Conservation (phyloP, 2,329 filamentous ascomycete genomes). For the Ceratocystis colombiana region DNA sequence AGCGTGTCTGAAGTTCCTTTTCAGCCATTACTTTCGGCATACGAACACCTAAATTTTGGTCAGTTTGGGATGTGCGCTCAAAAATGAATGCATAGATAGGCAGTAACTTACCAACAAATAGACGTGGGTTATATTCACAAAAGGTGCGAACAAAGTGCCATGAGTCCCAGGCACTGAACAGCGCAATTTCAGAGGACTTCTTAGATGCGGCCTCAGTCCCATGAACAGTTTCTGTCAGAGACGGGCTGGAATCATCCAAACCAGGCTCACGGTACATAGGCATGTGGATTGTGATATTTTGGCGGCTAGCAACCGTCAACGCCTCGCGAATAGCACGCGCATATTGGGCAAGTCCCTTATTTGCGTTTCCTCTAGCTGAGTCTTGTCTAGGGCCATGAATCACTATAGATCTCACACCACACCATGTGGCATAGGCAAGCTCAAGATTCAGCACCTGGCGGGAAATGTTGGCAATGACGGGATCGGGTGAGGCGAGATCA, state of each 20-base stretch:
- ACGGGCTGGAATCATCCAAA: slow-evolving; percentile 42
- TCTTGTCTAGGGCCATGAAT: slow-evolving; percentile 66
- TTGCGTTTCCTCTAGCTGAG: slow-evolving; percentile 42
- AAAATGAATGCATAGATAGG: not conserved
- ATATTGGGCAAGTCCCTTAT: slow-evolving; percentile 58
- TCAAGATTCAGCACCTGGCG: slow-evolving; percentile 84
- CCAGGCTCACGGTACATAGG: slow-evolving; percentile 71
- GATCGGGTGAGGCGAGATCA: slow-evolving; percentile 73
- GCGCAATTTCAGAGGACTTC: slow-evolving; percentile 48
- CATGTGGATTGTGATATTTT: slow-evolving; percentile 71
- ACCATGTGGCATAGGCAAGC: slow-evolving; percentile 90
- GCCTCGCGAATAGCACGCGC: slow-evolving; percentile 75
- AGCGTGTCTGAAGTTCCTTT: slow-evolving; percentile 51
- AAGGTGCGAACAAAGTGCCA: slow-evolving; percentile 81
- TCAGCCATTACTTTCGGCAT: slow-evolving; percentile 51
- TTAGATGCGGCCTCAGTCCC: slow-evolving; percentile 30
- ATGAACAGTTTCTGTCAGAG: slow-evolving; percentile 38
- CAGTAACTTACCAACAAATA: slow-evolving; percentile 62
- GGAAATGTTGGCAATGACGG: slow-evolving; percentile 74
- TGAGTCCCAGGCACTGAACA: slow-evolving; percentile 79
- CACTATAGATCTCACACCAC: slow-evolving; percentile 73
- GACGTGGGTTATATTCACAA: slow-evolving; percentile 72
- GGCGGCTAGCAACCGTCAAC: slow-evolving; percentile 60
- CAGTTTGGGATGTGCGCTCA: not conserved
- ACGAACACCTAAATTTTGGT: slow-evolving; percentile 28